Evolutionary conservation across 495 filamentous ascomycete species (phyloP), one percentile per base, ranked within the genome.

Genomic region (Stereocaulon alpinum): DNA sequence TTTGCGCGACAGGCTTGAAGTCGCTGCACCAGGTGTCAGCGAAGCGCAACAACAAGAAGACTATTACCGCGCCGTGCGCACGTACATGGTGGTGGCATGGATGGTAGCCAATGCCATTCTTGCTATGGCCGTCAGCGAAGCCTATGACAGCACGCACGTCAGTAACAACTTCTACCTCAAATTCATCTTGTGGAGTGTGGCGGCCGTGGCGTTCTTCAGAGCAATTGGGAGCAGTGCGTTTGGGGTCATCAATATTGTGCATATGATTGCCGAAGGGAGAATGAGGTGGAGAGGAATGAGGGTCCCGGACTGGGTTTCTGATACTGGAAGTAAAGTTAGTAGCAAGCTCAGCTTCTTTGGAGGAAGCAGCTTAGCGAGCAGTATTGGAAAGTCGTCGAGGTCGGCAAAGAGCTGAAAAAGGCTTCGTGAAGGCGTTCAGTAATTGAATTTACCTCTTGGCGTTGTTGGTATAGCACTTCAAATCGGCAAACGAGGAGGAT

Each of bases 1-100:
- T 70, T 85, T 99, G 24, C 83, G 94, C 49, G 94, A 99, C 69
- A 80, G 94, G 30, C 77, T 97, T 63, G 89, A 95, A 65, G 93
- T 96, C 0, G 79, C 86, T 4, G 67, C 70, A 42, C 73, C 78
- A 0, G 69, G 72, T 0, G 58, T 83, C 22, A 82, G 80, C 42
- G 94, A 96, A 57, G 76, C 82, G 12, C 92, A 96, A 75, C 72
- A 86, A 71, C 92, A 97, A 70, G 91, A 97, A 70, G 94, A 99
- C 72, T 99, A 99, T 77, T 99, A 99, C 77, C 87, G 90, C 64
- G 89, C 88, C 48, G 94, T 99, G 47, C 85, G 94, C 42, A 97
- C 94, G 14, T 99, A 99, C 81, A 95, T 99, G 83, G 94, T 99
- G 0, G 84, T 92, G n/a, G 78, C 83, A 37, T 99, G 94, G 94